Conservation (phyloP, 2,329 filamentous ascomycete species). For the Aphanocladium album region DNA sequence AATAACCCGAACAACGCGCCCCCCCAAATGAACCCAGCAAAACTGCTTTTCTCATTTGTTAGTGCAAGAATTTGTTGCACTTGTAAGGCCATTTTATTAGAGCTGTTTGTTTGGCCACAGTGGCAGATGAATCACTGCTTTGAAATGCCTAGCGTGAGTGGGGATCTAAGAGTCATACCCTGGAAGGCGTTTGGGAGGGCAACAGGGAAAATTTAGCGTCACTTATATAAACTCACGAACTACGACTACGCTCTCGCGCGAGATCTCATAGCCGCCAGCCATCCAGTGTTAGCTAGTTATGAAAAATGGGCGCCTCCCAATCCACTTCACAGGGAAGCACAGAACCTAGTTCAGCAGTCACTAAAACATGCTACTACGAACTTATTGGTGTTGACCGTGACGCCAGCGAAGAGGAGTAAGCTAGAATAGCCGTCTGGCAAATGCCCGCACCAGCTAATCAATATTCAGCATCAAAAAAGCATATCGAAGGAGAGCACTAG, state of each 20-base stretch:
- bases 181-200: background rate
- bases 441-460: background rate
- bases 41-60: too few relatives aligned
- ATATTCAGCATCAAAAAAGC: constrained; percentile 76
- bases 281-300: too few relatives aligned
- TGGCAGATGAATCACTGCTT: background rate
- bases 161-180: constrained; percentile 2
- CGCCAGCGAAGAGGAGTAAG: constrained; percentile 77
- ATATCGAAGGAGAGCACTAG: constrained; percentile 84
- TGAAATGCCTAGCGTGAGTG: background rate
- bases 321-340: constrained; percentile 38
- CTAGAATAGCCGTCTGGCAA: background rate
- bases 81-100: too few relatives aligned
- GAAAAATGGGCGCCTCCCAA: constrained; percentile 51
- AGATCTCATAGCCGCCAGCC: background rate
- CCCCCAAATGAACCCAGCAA: too few relatives aligned
- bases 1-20: too few relatives aligned
- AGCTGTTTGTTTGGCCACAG: background rate
- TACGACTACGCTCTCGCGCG: background rate
- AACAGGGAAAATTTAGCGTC: background rate
- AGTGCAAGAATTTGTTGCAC: too few relatives aligned
- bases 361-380: constrained; percentile 80
- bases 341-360: constrained; percentile 28
- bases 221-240: background rate
- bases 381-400: constrained; percentile 67